A percentile compares a stretch with the other conserved stretches of the same genome.
Conservation (phyloP, 2,329 filamentous ascomycete species). For the Parastagonospora avenae region DNA sequence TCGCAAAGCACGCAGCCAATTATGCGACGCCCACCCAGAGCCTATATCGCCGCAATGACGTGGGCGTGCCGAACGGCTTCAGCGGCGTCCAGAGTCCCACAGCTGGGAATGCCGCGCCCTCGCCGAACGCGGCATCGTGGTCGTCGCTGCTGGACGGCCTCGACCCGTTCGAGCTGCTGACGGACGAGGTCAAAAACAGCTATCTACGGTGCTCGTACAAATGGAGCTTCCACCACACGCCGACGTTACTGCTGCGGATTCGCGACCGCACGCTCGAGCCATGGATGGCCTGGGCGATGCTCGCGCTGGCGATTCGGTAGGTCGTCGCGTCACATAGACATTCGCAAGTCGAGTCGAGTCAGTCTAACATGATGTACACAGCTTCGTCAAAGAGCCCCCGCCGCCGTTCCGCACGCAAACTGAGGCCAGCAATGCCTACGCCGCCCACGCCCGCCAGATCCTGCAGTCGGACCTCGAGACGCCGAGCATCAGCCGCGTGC, state of each 20-base stretch:
- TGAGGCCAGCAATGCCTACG: constrained; percentile 50
- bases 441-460: constrained; percentile 47
- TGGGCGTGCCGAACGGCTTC: constrained; percentile 29
- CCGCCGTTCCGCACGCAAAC: constrained; percentile 43
- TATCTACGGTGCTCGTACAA: constrained; percentile 50
- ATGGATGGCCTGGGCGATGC: constrained; percentile 51
- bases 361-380: constrained; percentile 8
- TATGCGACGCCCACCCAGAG: constrained; percentile 14
- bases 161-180: constrained; percentile 47
- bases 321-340: neutral
- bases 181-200: constrained; percentile 50
- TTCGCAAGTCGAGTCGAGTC: neutral
- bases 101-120: constrained; percentile 18
- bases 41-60: constrained; percentile 25
- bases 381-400: constrained; percentile 46
- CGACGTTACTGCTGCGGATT: constrained; percentile 45
- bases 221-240: constrained; percentile 51
- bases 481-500: constrained; percentile 46
- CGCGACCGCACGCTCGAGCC: constrained; percentile 45
- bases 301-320: constrained; percentile 48
- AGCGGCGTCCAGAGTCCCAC: constrained; percentile 19
- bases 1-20: constrained; percentile 8
- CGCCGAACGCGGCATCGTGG: constrained; percentile 34
- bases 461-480: constrained; percentile 49
- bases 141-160: constrained; percentile 33